phyloP scores from a whole-genome alignment of 169 alveolate species.

The Plasmodium knowlesi region DNA sequence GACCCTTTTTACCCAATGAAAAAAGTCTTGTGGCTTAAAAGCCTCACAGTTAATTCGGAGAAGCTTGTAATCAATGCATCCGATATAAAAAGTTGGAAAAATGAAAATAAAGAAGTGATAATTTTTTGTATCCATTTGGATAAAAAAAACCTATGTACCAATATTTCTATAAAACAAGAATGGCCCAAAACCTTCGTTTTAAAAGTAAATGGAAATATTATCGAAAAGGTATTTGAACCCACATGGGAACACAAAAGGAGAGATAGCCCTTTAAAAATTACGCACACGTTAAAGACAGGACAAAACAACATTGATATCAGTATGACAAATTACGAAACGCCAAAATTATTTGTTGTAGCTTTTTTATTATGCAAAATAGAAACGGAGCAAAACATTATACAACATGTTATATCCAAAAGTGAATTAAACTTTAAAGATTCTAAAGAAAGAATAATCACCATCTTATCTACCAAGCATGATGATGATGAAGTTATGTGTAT shows the following conservation, averaged over 20 bases:
- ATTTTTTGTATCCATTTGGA: conserved; percentile 66
- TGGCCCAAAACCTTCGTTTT: conserved; percentile 86
- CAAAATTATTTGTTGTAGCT: conserved; percentile 80
- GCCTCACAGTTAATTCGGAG: conserved; percentile 73
- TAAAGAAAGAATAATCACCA: conserved; percentile 70
- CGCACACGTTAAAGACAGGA: conserved; percentile 85
- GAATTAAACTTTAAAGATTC: conserved; percentile 76
- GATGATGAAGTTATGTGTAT: conserved; percentile 90
- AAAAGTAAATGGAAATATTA: conserved; percentile 80
- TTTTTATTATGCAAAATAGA: conserved; percentile 81
- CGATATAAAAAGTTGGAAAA: conserved; percentile 78
- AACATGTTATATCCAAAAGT: conserved; percentile 75
- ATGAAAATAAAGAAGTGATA: conserved; percentile 79
- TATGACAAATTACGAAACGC: conserved; percentile 80
- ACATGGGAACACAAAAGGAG: conserved; percentile 90
- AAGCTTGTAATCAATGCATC: conserved; percentile 67
- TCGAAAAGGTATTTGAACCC: conserved; percentile 82
- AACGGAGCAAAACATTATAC: conserved; percentile 81
- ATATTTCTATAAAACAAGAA: conserved; percentile 77
- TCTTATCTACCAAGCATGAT: conserved; percentile 78
- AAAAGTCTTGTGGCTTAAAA: conserved; percentile 81
- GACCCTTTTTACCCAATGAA: conserved; percentile 85
- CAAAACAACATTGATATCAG: conserved; percentile 80
- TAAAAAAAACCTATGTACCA: conserved; percentile 69
- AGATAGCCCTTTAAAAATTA: conserved; percentile 87